Evolutionary conservation across 2,329 filamentous ascomycete species (phyloP).

Genomic region (Neonectria ditissima): DNA sequence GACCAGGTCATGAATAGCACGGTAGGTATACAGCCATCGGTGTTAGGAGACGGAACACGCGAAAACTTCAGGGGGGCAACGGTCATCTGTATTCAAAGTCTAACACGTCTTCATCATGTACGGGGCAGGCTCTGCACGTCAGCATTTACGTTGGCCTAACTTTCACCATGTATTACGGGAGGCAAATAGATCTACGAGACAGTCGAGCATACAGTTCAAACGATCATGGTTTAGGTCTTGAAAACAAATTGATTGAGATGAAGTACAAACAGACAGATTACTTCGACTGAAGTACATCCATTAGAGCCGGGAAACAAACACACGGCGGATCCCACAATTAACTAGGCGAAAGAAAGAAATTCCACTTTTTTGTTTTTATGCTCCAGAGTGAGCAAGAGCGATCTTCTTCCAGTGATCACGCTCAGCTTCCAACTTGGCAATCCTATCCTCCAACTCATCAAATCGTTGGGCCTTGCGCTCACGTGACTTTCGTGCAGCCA

Average conservation of each 20-base stretch:
- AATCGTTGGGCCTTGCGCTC: slow-evolving; percentile 85
- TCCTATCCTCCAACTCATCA: slow-evolving; percentile 78
- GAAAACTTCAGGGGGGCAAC: neutral
- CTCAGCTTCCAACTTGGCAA: slow-evolving; percentile 75
- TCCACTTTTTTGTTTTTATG: slow-evolving; percentile 49
- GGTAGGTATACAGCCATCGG: neutral
- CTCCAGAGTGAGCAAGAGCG: slow-evolving; percentile 57
- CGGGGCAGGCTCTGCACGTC: neutral
- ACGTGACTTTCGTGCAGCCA: slow-evolving; percentile 93
- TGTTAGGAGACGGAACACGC: neutral
- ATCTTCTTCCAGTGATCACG: slow-evolving; percentile 74
- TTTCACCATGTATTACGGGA: neutral
- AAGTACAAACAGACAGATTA: slow-evolving; percentile 9
- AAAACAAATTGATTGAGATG: neutral
- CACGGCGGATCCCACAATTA: slow-evolving; percentile 20
- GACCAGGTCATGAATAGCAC: neutral
- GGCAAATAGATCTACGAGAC: too few relatives aligned
- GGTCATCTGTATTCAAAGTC: neutral
- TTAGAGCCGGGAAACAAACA: slow-evolving; percentile 15
- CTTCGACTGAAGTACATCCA: neutral
- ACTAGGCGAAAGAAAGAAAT: slow-evolving; percentile 45
- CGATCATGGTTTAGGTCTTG: neutral
- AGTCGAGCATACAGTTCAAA: neutral
- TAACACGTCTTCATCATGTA: neutral
- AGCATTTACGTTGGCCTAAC: neutral